phyloP scores from a whole-genome alignment of 495 filamentous ascomycete genomes.

The Aeminium ludgeri region DNA sequence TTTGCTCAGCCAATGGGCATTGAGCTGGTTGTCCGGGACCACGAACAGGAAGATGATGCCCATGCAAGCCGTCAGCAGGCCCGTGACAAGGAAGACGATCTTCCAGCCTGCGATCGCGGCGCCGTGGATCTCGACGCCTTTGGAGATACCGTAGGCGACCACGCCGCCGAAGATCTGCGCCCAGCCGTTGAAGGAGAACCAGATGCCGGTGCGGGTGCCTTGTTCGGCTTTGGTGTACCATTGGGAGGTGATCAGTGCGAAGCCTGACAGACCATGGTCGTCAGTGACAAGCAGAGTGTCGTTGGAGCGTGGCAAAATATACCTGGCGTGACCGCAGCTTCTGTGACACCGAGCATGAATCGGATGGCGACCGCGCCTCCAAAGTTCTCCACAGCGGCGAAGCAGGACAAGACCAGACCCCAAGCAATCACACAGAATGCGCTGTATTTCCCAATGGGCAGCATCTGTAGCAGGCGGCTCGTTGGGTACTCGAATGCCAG shows the following conservation, averaged over 20 bases:
- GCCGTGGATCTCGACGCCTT: conserved; percentile 35
- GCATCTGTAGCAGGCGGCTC: conserved; percentile 39
- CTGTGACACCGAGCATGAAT: conserved; percentile 35
- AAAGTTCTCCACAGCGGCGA: conserved; percentile 27
- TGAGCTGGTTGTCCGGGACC: conserved; percentile 53
- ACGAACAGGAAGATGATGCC: conserved; percentile 44
- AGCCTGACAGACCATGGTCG: conserved; percentile 16
- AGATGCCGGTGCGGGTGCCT: conserved; percentile 30
- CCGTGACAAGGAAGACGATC: conserved; percentile 50
- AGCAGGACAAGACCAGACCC: conserved; percentile 29
- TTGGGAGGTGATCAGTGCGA: conserved; percentile 33
- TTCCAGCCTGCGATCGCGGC: conserved; percentile 46
- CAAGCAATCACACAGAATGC: conserved; percentile 29
- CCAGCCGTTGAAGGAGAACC: conserved; percentile 35
- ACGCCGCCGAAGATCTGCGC: conserved; percentile 37
- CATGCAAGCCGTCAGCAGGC: conserved; percentile 40
- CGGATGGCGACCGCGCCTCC: conserved; percentile 27
- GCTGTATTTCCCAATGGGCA: conserved; percentile 35
- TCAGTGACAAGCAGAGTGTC: too few species aligned
- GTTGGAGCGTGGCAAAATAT: too few species aligned
- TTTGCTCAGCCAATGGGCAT: conserved; percentile 47
- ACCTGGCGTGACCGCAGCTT: conserved; percentile 28
- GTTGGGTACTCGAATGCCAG: conserved; percentile 35
- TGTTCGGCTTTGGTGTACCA: conserved; percentile 36
- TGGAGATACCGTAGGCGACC: conserved; percentile 48